Evolutionary conservation across 2,329 filamentous ascomycete genomes (phyloP).

Genomic region (Colletotrichum caudatum): DNA sequence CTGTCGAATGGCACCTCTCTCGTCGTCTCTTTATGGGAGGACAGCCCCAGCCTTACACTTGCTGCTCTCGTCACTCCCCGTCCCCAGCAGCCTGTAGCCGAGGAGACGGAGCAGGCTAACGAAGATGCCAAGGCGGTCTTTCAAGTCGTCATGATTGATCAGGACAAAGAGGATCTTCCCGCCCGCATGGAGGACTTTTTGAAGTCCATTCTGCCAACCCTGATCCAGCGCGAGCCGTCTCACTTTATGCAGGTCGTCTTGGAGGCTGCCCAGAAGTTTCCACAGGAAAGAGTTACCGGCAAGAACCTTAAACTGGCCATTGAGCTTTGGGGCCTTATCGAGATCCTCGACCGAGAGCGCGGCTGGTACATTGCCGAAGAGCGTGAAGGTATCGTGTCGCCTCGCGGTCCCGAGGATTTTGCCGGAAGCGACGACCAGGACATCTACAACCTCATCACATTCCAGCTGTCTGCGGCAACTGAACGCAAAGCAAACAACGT

Average conservation of each 20-base stretch:
- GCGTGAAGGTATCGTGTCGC: conserved; percentile 55
- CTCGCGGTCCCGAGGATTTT: conserved; percentile 62
- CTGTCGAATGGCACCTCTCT: conserved; percentile 58
- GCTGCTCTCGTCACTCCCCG: conserved; percentile 40
- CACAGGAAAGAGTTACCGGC: conserved; percentile 61
- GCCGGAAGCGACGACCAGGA: conserved; percentile 64
- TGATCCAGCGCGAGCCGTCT: conserved; percentile 71
- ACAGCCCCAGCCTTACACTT: conserved; percentile 40
- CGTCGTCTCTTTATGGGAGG: conserved; percentile 41
- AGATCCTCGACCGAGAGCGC: conserved; percentile 73
- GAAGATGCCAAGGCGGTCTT: conserved; percentile 43
- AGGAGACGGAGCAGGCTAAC: conserved; percentile 26
- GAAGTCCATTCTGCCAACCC: conserved; percentile 67
- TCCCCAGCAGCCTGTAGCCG: conserved; percentile 14
- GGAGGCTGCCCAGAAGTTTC: conserved; percentile 62
- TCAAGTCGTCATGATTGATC: conserved; percentile 68
- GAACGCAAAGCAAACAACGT: conserved; percentile 73
- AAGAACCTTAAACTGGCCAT: conserved; percentile 68
- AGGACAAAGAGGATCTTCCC: conserved; percentile 70
- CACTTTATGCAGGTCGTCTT: conserved; percentile 70
- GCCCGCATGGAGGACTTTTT: conserved; percentile 71
- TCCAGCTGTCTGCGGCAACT: conserved; percentile 73
- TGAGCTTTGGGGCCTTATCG: conserved; percentile 74
- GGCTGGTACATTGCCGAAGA: conserved; percentile 70
- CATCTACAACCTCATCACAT: conserved; percentile 70